Conservation (phyloP, 177 flowering plant species). For the Telopea speciosissima region DNA sequence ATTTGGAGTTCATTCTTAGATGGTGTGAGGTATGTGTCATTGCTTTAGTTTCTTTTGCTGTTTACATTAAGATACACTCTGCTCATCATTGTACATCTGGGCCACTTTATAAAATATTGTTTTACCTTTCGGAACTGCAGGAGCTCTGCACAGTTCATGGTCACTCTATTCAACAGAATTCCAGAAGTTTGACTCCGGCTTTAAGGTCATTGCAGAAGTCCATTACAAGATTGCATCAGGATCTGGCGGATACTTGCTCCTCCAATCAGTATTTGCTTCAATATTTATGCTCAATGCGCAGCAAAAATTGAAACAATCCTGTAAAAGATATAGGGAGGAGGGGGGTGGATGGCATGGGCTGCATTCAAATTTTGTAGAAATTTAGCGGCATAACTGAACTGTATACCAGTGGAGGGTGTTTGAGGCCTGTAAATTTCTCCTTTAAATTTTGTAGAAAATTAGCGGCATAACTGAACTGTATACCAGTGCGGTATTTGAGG, state of each 20-base stretch:
- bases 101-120: constrained; percentile 5
- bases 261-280: constrained; percentile 81
- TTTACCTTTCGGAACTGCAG: constrained; percentile 31
- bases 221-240: constrained; percentile 73
- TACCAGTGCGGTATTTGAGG: too few species aligned
- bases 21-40: constrained; percentile 75
- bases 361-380: too few species aligned
- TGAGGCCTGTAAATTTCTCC: too few species aligned
- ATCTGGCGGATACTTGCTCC: constrained; percentile 86
- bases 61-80: neutral
- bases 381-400: too few species aligned
- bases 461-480: too few species aligned
- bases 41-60: constrained; percentile 1
- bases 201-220: constrained; percentile 85
- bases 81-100: neutral
- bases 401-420: too few species aligned
- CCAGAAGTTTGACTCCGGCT: constrained; percentile 71
- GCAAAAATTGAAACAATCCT: constrained; percentile 22
- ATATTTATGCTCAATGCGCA: constrained; percentile 57
- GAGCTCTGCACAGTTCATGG: constrained; percentile 90
- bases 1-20: constrained; percentile 75
- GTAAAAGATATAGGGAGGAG: too few species aligned
- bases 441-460: too few species aligned
- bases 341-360: too few species aligned
- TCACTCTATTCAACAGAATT: constrained; percentile 64